Evolutionary conservation across 331 rosid species (phyloP), one percentile per base, ranked within the genome.

Genomic region (Rhamnella rubrinervis): DNA sequence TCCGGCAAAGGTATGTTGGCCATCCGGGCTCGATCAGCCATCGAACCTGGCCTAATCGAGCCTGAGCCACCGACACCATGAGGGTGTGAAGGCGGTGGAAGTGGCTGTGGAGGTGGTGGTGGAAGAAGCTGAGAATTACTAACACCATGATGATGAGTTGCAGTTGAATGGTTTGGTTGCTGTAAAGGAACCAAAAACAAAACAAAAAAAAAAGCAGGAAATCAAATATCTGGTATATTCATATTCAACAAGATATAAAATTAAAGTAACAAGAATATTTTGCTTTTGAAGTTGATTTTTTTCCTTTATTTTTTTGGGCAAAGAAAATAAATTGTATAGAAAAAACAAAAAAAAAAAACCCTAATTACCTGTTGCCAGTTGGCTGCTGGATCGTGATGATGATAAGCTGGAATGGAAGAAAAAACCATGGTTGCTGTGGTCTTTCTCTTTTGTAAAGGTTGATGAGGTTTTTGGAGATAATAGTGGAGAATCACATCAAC

Each of bases 301-400:
- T 7, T 37, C 61, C 76, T 74, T 77, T 68, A 20, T 39, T 65
- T 63, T 77, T 77, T 49, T 25, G 26, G 6, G 16, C 60, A 61
- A 35, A 62, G 69, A 39, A 59, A 51, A 0, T 25, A 6, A 59
- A 25, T 25, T 25, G n/a, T 23, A 23, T 23, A 23, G 23, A 23
- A 23, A 23, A 23, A 23, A 38, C 46, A n/a, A n/a, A 61, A 61
- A 44, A 37, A 50, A 65, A 52, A 77, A 79, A 81, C 46, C 71
- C 61, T 79, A 23, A 63, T 49, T 83, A 90, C 98, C 93, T 90
- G 97, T 75, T 88, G 97, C 98, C 98, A 93, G 77, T 93, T 88
- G 93, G 87, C 63, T 60, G 92, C 35, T 31, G 35, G 35, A 31
- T 31, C 35, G 4, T 31, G 93, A 86, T 93, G 97, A 75, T 86